These are phyloP conservation scores for Colletotrichum abscissum DNA, from an alignment of 2,329 filamentous ascomycete species.

Conservation along the genomic window DNA sequence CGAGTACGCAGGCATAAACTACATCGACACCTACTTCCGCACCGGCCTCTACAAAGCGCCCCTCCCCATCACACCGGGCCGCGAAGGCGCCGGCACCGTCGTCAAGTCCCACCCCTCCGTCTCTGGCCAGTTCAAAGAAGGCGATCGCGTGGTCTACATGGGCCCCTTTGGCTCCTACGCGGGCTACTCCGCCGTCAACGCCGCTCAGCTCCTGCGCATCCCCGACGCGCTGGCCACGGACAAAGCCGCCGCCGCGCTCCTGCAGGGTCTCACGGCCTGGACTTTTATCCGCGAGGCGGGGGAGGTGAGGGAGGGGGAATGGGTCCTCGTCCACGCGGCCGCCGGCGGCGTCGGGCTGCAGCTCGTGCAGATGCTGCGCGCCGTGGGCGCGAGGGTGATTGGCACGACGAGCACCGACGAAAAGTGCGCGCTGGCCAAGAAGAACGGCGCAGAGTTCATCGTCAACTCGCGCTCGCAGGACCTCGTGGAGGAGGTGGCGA, in stretches of 20 bases:
- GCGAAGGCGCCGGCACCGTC: slow-evolving; percentile 81
- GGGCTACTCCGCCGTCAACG: slow-evolving; percentile 65
- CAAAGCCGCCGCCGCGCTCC: slow-evolving; percentile 74
- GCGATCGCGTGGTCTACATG: slow-evolving; percentile 80
- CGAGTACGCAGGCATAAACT: slow-evolving; percentile 84
- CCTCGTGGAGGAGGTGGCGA: slow-evolving; percentile 68
- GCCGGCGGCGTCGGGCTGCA: slow-evolving; percentile 84
- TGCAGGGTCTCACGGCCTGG: slow-evolving; percentile 87
- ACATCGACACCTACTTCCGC: slow-evolving; percentile 92
- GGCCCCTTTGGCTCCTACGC: slow-evolving; percentile 62
- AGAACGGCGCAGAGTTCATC: slow-evolving; percentile 77
- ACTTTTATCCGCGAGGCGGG: slow-evolving; percentile 82
- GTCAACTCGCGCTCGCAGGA: slow-evolving; percentile 75
- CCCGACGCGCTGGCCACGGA: slow-evolving; percentile 71
- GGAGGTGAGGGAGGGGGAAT: slow-evolving; percentile 81
- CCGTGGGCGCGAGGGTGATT: slow-evolving; percentile 81
- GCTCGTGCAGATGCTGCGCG: slow-evolving; percentile 79
- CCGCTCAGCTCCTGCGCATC: slow-evolving; percentile 68
- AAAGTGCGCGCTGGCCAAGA: slow-evolving; percentile 77
- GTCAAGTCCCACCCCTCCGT: slow-evolving; percentile 67
- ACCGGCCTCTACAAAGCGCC: slow-evolving; percentile 81
- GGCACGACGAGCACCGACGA: slow-evolving; percentile 80
- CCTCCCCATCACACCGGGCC: slow-evolving; percentile 81
- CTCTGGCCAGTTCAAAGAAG: slow-evolving; percentile 65
- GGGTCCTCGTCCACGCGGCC: slow-evolving; percentile 86